These are phyloP conservation scores for Centella asiatica DNA, from an alignment of 129 eudicot species.

Conservation along the genomic window DNA sequence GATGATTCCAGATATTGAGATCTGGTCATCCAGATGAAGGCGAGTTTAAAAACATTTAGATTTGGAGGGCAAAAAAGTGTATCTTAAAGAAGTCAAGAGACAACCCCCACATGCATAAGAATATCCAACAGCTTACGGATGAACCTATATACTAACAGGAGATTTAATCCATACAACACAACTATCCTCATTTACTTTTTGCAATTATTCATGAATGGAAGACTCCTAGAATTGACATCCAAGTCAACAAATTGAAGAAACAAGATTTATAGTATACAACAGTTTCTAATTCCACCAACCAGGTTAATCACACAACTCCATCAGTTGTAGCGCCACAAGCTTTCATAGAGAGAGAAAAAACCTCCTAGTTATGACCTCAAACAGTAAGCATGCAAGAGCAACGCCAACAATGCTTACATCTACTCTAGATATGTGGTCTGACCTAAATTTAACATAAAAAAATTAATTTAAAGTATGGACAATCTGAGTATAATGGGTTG, in stretches of 20 bases:
- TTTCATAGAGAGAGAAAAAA: background rate
- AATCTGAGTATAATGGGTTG: background rate
- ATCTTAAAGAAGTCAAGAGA: no score
- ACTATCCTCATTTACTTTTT: background rate
- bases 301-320: background rate
- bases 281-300: background rate
- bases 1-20: no score
- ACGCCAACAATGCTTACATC: background rate
- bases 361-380: background rate
- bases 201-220: background rate
- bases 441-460: background rate
- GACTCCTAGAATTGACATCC: background rate
- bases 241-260: background rate
- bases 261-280: background rate
- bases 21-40: no score
- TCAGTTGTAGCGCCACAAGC: background rate
- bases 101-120: no score
- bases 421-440: no score
- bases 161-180: background rate
- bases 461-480: background rate
- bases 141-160: no score
- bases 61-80: no score
- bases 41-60: no score
- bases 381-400: background rate
- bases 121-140: no score